These are phyloP conservation scores for Aureobasidium sp. DNA, from an alignment of 2,329 filamentous ascomycete genomes.

Conservation along the genomic window DNA sequence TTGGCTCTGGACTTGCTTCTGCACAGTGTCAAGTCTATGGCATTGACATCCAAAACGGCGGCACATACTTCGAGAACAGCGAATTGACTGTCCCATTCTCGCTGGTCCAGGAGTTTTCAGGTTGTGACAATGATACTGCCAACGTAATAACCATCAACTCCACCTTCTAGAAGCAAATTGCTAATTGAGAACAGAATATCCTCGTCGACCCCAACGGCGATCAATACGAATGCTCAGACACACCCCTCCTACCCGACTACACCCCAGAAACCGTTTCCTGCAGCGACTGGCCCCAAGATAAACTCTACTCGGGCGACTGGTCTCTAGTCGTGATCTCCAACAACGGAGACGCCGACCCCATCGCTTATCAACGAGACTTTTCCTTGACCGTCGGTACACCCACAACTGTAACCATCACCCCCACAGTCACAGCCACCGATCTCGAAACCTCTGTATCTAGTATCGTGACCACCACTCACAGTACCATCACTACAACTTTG, in stretches of 20 bases:
- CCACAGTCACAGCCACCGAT: slow-evolving; percentile 14
- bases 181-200: no score
- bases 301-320: slow-evolving; percentile 35
- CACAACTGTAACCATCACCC: slow-evolving; percentile 21
- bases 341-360: slow-evolving; percentile 33
- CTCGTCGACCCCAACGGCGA: slow-evolving; percentile 32
- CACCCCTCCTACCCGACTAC: slow-evolving; percentile 31
- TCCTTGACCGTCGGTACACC: slow-evolving; percentile 28
- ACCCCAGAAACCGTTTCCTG: slow-evolving; percentile 12
- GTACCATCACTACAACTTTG: background rate
- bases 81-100: slow-evolving; percentile 32
- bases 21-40: slow-evolving; percentile 20
- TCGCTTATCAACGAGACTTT: slow-evolving; percentile 36
- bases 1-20: background rate
- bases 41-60: slow-evolving; percentile 34
- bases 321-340: slow-evolving; percentile 34
- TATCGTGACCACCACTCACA: background rate
- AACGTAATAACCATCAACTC: no score
- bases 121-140: slow-evolving; percentile 32
- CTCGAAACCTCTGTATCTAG: background rate
- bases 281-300: slow-evolving; percentile 23
- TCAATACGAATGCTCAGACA: slow-evolving; percentile 32
- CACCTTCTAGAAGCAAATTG: no score
- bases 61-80: slow-evolving; percentile 37
- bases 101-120: slow-evolving; percentile 34